Base-by-base conservation (phyloP, 768 basidiomycete species). In the Russula vinacea region DNA sequence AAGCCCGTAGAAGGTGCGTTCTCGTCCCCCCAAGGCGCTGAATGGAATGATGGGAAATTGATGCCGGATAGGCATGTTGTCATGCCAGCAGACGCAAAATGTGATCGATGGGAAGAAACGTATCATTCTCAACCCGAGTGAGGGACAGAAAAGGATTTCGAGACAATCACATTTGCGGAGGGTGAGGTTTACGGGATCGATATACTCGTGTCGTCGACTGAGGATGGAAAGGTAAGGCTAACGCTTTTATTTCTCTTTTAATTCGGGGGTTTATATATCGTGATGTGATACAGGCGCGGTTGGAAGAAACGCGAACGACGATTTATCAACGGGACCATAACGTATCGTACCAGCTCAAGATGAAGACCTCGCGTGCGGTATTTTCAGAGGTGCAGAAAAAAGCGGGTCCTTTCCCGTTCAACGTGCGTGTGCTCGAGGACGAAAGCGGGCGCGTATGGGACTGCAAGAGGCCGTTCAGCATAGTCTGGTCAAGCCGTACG, bases 371-470 rank as follows among this genome's bases (percentile, higher is more conserved):
- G 50, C 90, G 96, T 67, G 84, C 89, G n/a, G 89, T 96, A 47
- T 98, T 98, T 79, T 90, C 91, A 56, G 96, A 98, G 76, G 92
- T 98, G 71, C 92, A 95, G 78, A 95, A 94, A 82, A 98, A 98
- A 77, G 92, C 97, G 47, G 96, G 96, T 29, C 83, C 93, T 5
- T 98, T 99, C 86, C 96, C 97, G 39, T 98, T 99, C 83, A 98
- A 95, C 71, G 84, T 99, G 67, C 92, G 97, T 66, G 82, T 82
- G 52, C 82, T 98, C 62, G 96, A 96, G 68, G 96, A 98, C 72
- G 96, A 98, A 95, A 95, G 78, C 85, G 92, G 58, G 89, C 93
- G 32, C 87, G 96, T 42, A 88, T 98, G 82, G 97, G 96, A 69
- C 83, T 98, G 39, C 89, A 91, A 74, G 97, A 98, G 78, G 95